Base-by-base conservation (phyloP, 768 basidiomycete genomes). In the Hygrophorus russula region DNA sequence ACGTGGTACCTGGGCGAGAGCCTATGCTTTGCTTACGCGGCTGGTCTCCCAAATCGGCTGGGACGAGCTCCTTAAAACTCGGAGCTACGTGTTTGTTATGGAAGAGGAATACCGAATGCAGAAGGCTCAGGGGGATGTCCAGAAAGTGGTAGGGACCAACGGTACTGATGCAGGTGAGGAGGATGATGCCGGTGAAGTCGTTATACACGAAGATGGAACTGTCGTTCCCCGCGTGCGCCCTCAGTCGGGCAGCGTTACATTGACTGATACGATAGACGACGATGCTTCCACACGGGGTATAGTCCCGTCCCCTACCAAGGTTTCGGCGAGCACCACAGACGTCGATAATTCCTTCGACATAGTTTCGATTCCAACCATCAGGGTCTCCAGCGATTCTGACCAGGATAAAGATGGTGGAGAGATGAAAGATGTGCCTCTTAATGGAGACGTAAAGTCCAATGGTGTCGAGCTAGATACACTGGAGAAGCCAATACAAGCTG, bases 81-180 rank as follows among this genome's bases (percentile, higher is more conserved):
- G 96, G 73, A 91, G 88, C 60, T 65, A 70, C 30, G 96, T 99
- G 11, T 98, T 99, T 61, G 96, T 99, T 32, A 99, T 99, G 96
- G 96, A 98, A 59, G 94, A 99, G 59, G 96, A 99, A 59, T 99
- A 99, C 59, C 76, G 96, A 30, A 85, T 88, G 80, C 94, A 97
- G 66, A 97, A 97, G 58, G 82, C 85, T 2, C 77, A 85, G 4
- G 66, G 59, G 2, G 88, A 92, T 20, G 67, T 83, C n/a, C 66
- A 70, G 38, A 58, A 66, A 39, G 58, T 49, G n/a, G 51, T 55
- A 13, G 51, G 51, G 8, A 35, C 59, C 8, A 60, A 60, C 24
- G 47, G 56, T 39, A 55, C 51, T n/a, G 65, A 67, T 10, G 55
- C 52, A 36, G 61, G 63, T 39, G 53, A 55, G 13, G 66, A 67